phyloP scores from a whole-genome alignment of 2,329 filamentous ascomycete genomes.

The Talaromyces sp. region DNA sequence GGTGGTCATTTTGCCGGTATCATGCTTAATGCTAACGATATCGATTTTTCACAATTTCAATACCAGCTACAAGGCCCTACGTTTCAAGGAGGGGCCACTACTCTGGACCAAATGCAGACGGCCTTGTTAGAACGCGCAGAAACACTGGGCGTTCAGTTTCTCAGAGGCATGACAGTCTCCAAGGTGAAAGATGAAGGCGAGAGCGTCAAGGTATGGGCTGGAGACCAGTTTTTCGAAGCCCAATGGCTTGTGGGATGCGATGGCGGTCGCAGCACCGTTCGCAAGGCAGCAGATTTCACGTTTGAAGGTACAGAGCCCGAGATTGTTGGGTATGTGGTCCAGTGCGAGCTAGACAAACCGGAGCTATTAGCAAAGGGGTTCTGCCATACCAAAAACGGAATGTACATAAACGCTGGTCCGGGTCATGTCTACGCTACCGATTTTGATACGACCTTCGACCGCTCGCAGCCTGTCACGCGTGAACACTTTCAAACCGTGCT shows the following conservation, averaged over 20 bases:
- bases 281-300: slow-evolving; percentile 32
- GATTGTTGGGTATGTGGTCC: slow-evolving; percentile 31
- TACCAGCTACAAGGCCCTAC: slow-evolving; percentile 7
- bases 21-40: slow-evolving; percentile 16
- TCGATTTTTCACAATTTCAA: slow-evolving; percentile 9
- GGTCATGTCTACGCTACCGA: slow-evolving; percentile 1
- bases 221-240: neutral
- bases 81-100: slow-evolving; percentile 6
- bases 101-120: slow-evolving; percentile 2
- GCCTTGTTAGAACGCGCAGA: neutral
- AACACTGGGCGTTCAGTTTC: neutral
- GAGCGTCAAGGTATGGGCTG: neutral
- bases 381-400: neutral
- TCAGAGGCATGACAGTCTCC: neutral
- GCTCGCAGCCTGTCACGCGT: slow-evolving; percentile 2
- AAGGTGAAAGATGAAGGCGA: neutral
- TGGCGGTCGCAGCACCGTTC: slow-evolving; percentile 37
- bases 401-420: slow-evolving; percentile 7
- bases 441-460: slow-evolving; percentile 6
- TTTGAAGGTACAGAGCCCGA: slow-evolving; percentile 34
- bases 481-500: slow-evolving; percentile 6
- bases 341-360: slow-evolving; percentile 29
- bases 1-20: slow-evolving; percentile 29
- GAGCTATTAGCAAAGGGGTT: slow-evolving; percentile 5
- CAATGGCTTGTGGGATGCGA: slow-evolving; percentile 42